These are phyloP conservation scores for Trypanosoma avium DNA, from an alignment of 208 protist genomes.

Conservation along the genomic window DNA sequence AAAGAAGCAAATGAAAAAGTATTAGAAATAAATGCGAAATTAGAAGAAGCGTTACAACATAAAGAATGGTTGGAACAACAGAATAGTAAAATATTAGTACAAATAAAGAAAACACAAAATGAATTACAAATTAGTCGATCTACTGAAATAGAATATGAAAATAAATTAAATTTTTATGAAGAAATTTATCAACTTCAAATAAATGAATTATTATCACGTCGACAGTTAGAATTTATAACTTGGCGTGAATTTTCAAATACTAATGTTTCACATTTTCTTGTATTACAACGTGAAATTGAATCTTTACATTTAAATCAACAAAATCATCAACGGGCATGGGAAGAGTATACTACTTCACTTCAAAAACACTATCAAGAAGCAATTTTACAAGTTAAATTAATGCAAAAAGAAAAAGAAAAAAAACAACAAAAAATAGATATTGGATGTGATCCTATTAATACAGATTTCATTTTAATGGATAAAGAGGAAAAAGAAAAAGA, in stretches of 20 bases:
- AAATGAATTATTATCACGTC: constrained; percentile 22
- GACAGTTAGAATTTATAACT: constrained; percentile 16
- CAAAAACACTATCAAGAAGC: constrained; percentile 21
- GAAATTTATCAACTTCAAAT: constrained; percentile 9
- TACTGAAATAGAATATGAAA: constrained; percentile 1
- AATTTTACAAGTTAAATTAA: constrained; percentile 5
- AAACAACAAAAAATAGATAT: not conserved
- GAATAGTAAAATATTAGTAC: not conserved
- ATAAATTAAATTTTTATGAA: not conserved
- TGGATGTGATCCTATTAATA: constrained; percentile 21
- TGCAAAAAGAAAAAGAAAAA: not conserved
- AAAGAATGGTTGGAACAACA: constrained; percentile 24
- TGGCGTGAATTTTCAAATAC: not conserved
- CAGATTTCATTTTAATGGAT: too few species aligned
- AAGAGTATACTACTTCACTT: constrained; percentile 31
- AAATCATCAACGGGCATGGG: constrained; percentile 41
- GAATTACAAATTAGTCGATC: constrained; percentile 1
- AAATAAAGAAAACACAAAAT: constrained; percentile 4
- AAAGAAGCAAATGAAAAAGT: constrained; percentile 9
- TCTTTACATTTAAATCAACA: constrained; percentile 19
- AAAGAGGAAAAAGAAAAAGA: constrained; percentile 3
- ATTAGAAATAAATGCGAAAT: constrained; percentile 10
- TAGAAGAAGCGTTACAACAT: constrained; percentile 4
- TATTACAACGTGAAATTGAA: constrained; percentile 6
- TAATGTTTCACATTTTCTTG: not conserved